Evolutionary conservation across 257 asterid genomes (phyloP), one percentile per base, ranked within the genome.

Genomic region (Petrea volubilis): DNA sequence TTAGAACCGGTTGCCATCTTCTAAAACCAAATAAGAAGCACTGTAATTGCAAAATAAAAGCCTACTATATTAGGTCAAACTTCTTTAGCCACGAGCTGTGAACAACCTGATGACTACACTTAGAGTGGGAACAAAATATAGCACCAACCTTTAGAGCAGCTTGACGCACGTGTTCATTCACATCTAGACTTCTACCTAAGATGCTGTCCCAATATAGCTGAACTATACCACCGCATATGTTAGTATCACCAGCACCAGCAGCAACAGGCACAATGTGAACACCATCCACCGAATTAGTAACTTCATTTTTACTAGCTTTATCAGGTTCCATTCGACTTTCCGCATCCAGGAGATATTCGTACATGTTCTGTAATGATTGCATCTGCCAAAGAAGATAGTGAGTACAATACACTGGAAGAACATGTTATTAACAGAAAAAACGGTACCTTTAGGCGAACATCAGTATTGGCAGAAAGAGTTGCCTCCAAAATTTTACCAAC

Each of bases 161-260:
- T 82, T 84, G 91, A 43, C 99, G 98, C 72, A 95, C 97, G 67
- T 80, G 91, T 60, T 85, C 94, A 79, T 88, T 87, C 72, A 77
- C 96, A 79, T 95, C 99, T 79, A 95, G 79, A 76, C 92, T 81
- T 78, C 96, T 90, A 33, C 81, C 88, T 64, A 95, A 82, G 77
- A 95, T 87, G 71, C 66, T 74, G 75, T 71, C 80, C 99, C 99
- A 95, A 79, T 90, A 88, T 73, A 95, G 86, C 81, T 90, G 99
- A 82, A 90, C 84, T 82, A 95, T 90, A 56, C 96, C 95, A 53
- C 99, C 99, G 58, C 98, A 92, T 65, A 95, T 84, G 82, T 95
- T 95, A 67, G 99, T 92, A 83, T 95, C 99, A 55, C 99, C 99
- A 68, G 98, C 99, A 63, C 99, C 99, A 7, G 99, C 98, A 76